phyloP scores from a whole-genome alignment of 2,329 filamentous ascomycete species.

The Exserohilum turcica region DNA sequence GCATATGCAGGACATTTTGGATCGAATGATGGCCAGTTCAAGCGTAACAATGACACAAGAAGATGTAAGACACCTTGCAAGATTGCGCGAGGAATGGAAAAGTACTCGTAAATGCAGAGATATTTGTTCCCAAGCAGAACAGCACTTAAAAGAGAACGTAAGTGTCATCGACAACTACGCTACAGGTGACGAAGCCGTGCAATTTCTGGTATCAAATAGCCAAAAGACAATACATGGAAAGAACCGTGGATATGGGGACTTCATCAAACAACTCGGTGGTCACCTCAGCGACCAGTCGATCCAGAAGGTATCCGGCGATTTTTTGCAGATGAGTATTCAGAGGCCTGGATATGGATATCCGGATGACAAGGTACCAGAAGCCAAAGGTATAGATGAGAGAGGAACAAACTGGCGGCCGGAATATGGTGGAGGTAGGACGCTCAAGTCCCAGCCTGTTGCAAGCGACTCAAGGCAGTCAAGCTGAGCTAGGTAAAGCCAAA shows the following conservation, averaged over 20 bases:
- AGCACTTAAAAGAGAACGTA: not conserved
- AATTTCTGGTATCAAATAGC: not conserved
- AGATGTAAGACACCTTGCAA: not conserved
- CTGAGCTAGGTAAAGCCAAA: not conserved
- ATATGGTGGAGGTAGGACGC: not conserved
- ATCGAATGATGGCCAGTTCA: not conserved
- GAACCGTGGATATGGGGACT: not conserved
- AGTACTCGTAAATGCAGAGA: not conserved
- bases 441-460: not conserved
- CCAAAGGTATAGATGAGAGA: not conserved
- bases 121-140: not conserved
- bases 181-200: not conserved
- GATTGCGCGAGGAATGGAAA: not conserved
- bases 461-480: not conserved
- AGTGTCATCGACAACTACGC: not conserved
- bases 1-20: not conserved
- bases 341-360: not conserved
- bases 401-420: not conserved
- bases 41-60: not conserved
- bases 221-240: not conserved
- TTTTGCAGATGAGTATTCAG: not conserved
- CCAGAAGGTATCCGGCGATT: not conserved
- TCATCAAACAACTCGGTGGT: not conserved
- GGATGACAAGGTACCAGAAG: not conserved
- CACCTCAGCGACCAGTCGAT: not conserved